Evolutionary conservation across 495 filamentous ascomycete species (phyloP).

Genomic region (Bacidia rubella): DNA sequence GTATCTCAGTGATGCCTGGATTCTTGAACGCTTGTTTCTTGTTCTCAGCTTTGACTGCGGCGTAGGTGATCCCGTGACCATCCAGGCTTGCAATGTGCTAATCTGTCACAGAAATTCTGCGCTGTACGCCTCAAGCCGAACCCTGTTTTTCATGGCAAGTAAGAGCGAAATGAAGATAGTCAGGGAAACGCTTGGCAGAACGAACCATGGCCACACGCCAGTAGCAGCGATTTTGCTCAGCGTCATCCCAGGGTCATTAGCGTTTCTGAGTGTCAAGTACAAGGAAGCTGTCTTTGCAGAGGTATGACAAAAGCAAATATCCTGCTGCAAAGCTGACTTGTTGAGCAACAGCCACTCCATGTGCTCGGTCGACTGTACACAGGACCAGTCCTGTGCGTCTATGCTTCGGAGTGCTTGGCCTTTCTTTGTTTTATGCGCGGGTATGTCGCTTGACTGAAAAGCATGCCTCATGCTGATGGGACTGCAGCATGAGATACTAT

Average conservation of each 20-base stretch:
- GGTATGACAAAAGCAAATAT: constrained; percentile 9
- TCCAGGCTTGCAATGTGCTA: too few species aligned
- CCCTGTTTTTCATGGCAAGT: constrained; percentile 26
- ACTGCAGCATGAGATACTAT: constrained; percentile 12
- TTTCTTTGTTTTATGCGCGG: constrained; percentile 29
- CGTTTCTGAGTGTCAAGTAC: constrained; percentile 21
- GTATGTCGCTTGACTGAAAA: constrained; percentile 16
- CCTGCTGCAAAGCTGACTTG: neutral
- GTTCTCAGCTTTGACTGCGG: constrained; percentile 18
- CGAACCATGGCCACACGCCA: constrained; percentile 29
- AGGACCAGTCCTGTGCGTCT: constrained; percentile 26
- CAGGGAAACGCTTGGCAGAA: constrained; percentile 24
- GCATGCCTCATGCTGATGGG: neutral
- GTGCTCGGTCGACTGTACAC: constrained; percentile 25
- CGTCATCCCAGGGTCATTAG: constrained; percentile 16
- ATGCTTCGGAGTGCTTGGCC: constrained; percentile 31
- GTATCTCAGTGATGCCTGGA: constrained; percentile 16
- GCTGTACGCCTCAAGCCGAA: constrained; percentile 30
- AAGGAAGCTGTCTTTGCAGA: constrained; percentile 22
- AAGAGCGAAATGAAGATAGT: constrained; percentile 20
- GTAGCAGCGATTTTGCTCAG: constrained; percentile 25
- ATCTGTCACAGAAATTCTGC: constrained; percentile 24
- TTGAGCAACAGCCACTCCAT: constrained; percentile 20
- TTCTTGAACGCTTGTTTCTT: constrained; percentile 22
- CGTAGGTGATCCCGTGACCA: too few species aligned